A percentile compares a stretch with the other conserved stretches of the same genome.
Evolutionary conservation across 306 rosid species (phyloP).

Genomic region (Trifolium pratense): DNA sequence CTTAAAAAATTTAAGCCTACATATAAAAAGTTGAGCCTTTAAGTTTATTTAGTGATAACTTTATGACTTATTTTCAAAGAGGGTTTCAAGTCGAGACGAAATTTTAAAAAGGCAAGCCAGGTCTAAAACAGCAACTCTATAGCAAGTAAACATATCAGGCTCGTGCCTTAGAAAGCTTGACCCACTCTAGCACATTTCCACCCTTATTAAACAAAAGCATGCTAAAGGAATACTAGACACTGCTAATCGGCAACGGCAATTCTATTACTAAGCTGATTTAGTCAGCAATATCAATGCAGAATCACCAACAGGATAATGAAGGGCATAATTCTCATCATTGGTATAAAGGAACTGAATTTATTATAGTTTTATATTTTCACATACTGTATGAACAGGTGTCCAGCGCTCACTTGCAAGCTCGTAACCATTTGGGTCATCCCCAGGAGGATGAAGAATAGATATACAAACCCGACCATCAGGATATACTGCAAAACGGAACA

Average conservation of each 20-base stretch:
- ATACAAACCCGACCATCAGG: slow-evolving; percentile 97
- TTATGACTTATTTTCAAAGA: neutral
- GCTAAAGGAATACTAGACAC: slow-evolving; percentile 16
- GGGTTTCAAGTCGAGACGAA: neutral
- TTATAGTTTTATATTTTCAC: slow-evolving; percentile 33
- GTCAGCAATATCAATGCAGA: slow-evolving; percentile 15
- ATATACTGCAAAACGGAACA: slow-evolving; percentile 63
- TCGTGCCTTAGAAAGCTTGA: neutral
- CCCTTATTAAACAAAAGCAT: slow-evolving; percentile 1
- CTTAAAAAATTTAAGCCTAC: neutral
- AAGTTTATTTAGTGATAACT: neutral
- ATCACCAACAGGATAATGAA: neutral
- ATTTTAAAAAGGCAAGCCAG: neutral
- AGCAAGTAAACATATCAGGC: neutral
- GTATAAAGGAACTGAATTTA: neutral
- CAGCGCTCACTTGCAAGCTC: slow-evolving; percentile 99
- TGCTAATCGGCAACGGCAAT: neutral
- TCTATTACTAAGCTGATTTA: slow-evolving; percentile 34
- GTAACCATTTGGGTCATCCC: slow-evolving; percentile 96
- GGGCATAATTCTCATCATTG: neutral
- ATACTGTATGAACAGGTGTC: slow-evolving; percentile 96
- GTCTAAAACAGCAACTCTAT: neutral
- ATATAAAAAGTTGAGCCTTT: neutral
- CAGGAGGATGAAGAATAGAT: slow-evolving; percentile 97
- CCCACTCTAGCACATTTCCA: neutral